phyloP scores from a whole-genome alignment of 2,329 filamentous ascomycete genomes.

The Cladophialophora psammophila region DNA sequence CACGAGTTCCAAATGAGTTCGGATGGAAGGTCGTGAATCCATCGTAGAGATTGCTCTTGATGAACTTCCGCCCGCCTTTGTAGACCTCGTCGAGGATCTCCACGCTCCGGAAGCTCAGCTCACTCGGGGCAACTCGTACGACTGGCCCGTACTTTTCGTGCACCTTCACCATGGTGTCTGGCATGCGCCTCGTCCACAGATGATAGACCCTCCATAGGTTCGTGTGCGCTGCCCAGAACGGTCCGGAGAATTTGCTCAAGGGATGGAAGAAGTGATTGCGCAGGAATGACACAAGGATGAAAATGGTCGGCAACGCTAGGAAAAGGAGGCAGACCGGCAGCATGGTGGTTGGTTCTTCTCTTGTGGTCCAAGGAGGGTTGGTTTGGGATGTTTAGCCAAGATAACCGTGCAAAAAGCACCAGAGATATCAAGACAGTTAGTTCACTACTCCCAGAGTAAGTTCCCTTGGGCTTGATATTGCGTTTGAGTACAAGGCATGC shows the following conservation, averaged over 20 bases:
- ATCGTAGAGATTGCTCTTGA: conserved; percentile 27
- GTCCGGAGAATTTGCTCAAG: conserved; percentile 49
- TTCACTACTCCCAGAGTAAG: too few relatives aligned
- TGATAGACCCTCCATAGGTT: conserved; percentile 50
- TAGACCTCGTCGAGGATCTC: conserved; percentile 62
- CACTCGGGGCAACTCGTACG: conserved; percentile 40
- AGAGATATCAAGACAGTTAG: neutral
- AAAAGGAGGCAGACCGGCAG: conserved; percentile 1
- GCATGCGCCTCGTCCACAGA: conserved; percentile 48
- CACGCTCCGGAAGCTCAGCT: conserved; percentile 63
- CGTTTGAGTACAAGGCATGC: neutral
- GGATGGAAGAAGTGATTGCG: conserved; percentile 45
- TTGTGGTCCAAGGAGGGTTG: neutral
- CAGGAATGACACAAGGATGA: conserved; percentile 14
- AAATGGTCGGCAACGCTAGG: neutral
- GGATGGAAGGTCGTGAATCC: conserved; percentile 30
- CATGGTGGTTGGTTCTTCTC: neutral
- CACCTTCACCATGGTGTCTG: conserved; percentile 41
- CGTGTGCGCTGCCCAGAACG: conserved; percentile 46
- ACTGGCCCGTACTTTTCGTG: conserved; percentile 33
- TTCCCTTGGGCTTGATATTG: neutral
- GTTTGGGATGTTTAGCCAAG: neutral
- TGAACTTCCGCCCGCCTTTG: conserved; percentile 31
- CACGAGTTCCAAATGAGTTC: conserved; percentile 28
- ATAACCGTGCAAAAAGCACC: neutral